A percentile compares a stretch with the other conserved stretches of the same genome.
phyloP scores from a whole-genome alignment of 208 protist genomes.

The Novymonas esmeraldas region DNA sequence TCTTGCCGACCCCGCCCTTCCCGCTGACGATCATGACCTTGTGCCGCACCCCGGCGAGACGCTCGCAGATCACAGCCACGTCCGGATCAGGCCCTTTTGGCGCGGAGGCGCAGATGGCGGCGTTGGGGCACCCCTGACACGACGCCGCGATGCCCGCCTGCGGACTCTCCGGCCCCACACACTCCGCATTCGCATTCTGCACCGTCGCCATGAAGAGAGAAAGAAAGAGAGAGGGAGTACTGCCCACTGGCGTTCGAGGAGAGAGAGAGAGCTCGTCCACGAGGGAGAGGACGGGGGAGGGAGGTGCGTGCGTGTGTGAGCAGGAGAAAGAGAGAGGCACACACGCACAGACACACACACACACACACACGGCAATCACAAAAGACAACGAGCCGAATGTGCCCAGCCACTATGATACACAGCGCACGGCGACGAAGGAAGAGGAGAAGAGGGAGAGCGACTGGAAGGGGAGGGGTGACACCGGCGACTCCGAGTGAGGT shows the following conservation, averaged over 20 bases:
- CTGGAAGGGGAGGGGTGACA: too few species aligned
- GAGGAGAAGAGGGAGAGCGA: too few species aligned
- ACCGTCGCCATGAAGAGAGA: slow-evolving; percentile 9
- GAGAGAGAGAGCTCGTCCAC: background rate
- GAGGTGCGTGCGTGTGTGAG: background rate
- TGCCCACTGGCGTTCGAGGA: background rate
- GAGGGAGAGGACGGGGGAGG: background rate
- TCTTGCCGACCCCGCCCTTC: slow-evolving; percentile 96
- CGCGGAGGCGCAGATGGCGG: slow-evolving; percentile 93
- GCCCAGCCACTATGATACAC: too few species aligned
- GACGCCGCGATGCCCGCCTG: slow-evolving; percentile 94
- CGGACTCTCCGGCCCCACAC: slow-evolving; percentile 95
- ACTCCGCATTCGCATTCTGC: slow-evolving; percentile 70
- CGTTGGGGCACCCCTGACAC: slow-evolving; percentile 99
- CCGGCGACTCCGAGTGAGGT: too few species aligned
- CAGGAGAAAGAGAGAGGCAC: background rate
- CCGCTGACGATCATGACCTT: slow-evolving; percentile 93
- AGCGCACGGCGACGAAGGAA: too few species aligned
- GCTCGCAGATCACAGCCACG: slow-evolving; percentile 80
- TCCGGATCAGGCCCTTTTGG: slow-evolving; percentile 94
- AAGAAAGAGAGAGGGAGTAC: background rate
- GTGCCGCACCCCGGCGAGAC: slow-evolving; percentile 76
- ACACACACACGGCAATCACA: background rate
- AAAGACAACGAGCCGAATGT: too few species aligned
- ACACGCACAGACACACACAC: background rate